Percentiles rank a stretch among this genome's conserved stretches.
phyloP scores from a whole-genome alignment of 2,329 filamentous ascomycete genomes.

The Colletotrichum noveboracense region DNA sequence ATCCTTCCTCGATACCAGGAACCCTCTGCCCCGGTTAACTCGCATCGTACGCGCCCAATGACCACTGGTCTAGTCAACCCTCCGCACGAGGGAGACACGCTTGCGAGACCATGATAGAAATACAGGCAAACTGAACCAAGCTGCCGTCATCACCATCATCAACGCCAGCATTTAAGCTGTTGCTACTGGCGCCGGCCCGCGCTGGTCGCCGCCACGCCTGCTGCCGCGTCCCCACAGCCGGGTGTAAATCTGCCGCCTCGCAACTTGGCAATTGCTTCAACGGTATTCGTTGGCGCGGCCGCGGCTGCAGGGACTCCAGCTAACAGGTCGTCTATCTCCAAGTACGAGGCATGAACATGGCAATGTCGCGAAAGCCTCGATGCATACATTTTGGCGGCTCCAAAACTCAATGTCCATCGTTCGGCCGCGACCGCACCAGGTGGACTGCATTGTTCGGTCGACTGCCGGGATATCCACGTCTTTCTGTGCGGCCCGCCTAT shows the following conservation, averaged over 20 bases:
- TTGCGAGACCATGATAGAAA: background rate
- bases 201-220: background rate
- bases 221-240: constrained; percentile 1
- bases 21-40: background rate
- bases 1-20: background rate
- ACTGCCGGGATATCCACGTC: background rate
- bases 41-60: background rate
- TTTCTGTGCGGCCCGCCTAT: background rate
- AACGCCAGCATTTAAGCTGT: background rate
- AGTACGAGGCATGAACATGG: background rate
- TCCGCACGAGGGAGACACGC: background rate
- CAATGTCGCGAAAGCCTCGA: background rate
- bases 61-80: background rate
- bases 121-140: background rate
- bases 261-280: constrained; percentile 5
- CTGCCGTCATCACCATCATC: background rate
- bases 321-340: background rate
- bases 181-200: background rate
- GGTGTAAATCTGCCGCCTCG: background rate
- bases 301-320: background rate
- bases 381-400: background rate
- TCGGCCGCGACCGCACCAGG: background rate
- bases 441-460: background rate
- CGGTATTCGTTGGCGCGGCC: background rate
- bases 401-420: background rate